Conservation (phyloP, 768 basidiomycete genomes). For the Lactifluus subvellereus region DNA sequence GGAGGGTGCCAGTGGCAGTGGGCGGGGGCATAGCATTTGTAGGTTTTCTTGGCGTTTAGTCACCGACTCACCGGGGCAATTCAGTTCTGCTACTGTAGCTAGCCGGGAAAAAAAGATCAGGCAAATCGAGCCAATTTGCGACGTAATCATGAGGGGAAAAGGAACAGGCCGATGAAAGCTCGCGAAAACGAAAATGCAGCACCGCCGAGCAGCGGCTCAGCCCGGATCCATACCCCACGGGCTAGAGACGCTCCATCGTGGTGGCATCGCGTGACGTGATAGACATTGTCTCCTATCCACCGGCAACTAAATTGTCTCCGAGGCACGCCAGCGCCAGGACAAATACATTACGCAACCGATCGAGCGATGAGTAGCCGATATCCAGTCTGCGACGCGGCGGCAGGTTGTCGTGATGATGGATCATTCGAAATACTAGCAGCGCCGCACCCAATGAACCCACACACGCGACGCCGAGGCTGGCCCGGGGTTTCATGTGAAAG, state of each 20-base stretch:
- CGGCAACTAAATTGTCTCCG: slow-evolving; percentile 8
- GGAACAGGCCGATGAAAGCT: too few species aligned
- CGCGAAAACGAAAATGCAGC: neutral
- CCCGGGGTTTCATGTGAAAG: neutral
- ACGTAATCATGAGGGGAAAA: too few species aligned
- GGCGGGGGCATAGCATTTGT: neutral
- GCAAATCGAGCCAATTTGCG: too few species aligned
- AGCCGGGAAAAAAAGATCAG: neutral
- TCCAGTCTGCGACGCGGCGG: neutral
- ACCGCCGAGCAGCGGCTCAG: neutral
- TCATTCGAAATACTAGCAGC: neutral
- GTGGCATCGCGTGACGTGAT: slow-evolving; percentile 1
- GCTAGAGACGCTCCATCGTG: neutral
- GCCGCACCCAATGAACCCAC: neutral
- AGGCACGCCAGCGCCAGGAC: slow-evolving; percentile 5
- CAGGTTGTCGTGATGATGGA: slow-evolving; percentile 1
- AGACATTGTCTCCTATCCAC: too few species aligned
- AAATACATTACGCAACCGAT: slow-evolving; percentile 4
- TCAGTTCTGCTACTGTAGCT: neutral
- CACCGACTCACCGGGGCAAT: neutral
- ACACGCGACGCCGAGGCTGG: too few species aligned
- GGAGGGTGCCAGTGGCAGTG: too few species aligned
- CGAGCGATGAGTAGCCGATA: slow-evolving; percentile 16
- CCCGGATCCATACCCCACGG: neutral
- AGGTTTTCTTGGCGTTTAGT: neutral